Evolutionary conservation across 2,329 filamentous ascomycete genomes (phyloP), one percentile per base, ranked within the genome.

Genomic region (Penicillium verrucosum): DNA sequence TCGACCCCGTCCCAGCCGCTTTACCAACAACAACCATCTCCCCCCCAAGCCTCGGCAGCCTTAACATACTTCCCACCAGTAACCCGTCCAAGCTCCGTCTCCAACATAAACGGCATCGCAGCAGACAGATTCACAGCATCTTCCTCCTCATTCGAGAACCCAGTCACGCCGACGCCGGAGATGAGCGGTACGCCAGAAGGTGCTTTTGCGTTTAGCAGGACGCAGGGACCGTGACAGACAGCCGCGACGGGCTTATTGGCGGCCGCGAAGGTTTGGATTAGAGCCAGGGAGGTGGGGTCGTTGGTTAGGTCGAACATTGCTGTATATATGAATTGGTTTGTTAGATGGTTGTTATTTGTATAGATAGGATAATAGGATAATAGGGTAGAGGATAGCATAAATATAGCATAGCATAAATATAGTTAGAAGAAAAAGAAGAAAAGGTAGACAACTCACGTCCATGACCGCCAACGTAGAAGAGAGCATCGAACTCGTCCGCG

Each of bases 401-500:
- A 21, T 21, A 21, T 21, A 21, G 21, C 21, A 21, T 21, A 21
- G 3, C 18, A 18, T 18, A 18, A 18, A 21, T 21, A 21, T n/a
- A 29, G 10, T 6, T 30, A 5, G 10, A 21, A 45, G 40, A 9
- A 16, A 27, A 25, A 7, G 25, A 7, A 25, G 5, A 5, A 23
- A 10, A n/a, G 14, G 23, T 4, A 5, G 18, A 40, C 29, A 29
- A 71, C 80, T 60, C 71, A 82, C 80, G 82, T 42, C 81, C 82
- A 61, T 85, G 81, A 32, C 83, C 82, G 51, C 83, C 83, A 42
- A 84, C 81, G 62, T 80, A 85, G 68, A 84, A 85, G 50, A 85
- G 76, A 34, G 85, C 87, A 62, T 84, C 88, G 65, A 85, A 90
- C 60, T 89, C 84, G 56, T 70, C 72, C 0, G 82, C 79, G 57